These are phyloP conservation scores for Ophiocordyceps australis DNA, from an alignment of 2,329 filamentous ascomycete species.

Conservation along the genomic window DNA sequence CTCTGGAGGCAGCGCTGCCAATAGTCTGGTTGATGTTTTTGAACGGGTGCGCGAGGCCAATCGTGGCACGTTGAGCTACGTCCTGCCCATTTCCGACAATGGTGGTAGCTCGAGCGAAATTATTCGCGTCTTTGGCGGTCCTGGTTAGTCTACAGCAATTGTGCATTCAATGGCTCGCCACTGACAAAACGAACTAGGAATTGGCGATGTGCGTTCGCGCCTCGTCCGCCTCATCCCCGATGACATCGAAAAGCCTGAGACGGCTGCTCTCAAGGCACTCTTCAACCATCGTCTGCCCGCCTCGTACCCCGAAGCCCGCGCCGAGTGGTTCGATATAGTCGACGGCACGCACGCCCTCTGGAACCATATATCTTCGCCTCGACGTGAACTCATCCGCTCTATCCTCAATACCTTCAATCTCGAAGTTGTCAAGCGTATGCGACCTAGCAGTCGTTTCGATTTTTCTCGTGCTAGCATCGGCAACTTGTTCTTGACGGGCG, in stretches of 20 bases:
- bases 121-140: conserved; percentile 86
- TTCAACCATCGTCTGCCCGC: conserved; percentile 72
- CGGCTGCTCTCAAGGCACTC: conserved; percentile 57
- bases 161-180: conserved; percentile 1
- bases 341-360: conserved; percentile 68
- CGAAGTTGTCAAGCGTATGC: conserved; percentile 59
- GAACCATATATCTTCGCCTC: conserved; percentile 49
- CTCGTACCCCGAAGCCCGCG: conserved; percentile 38
- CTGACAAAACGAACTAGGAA: conserved; percentile 34
- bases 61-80: conserved; percentile 54
- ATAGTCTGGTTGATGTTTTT: conserved; percentile 85
- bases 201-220: conserved; percentile 31
- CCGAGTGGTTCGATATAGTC: conserved; percentile 79
- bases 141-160: conserved; percentile 52
- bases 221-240: conserved; percentile 77
- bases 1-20: conserved; percentile 86
- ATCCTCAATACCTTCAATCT: conserved; percentile 61
- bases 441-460: conserved; percentile 58
- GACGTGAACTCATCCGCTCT: conserved; percentile 60
- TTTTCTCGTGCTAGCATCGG: conserved; percentile 61
- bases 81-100: conserved; percentile 93
- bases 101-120: conserved; percentile 87
- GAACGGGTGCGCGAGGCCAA: conserved; percentile 45
- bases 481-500: conserved; percentile 69
- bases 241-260: conserved; percentile 41